Conservation (phyloP, 306 rosid genomes). For the Lupinus albus region DNA sequence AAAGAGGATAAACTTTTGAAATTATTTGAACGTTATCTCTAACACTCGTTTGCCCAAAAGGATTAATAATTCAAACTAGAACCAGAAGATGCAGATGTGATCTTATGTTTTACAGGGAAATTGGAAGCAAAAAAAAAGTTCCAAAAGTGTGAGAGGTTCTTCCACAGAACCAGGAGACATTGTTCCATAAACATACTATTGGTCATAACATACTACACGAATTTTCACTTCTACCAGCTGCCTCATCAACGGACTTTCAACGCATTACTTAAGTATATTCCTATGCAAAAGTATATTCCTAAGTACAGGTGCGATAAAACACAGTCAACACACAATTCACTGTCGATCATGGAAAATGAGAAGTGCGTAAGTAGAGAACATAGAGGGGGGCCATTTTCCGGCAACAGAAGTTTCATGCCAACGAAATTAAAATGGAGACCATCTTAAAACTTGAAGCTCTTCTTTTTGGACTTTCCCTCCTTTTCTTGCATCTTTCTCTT, state of each 20-base stretch:
- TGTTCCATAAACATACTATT: no score
- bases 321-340: conserved; percentile 31
- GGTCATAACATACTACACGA: no score
- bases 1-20: background rate
- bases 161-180: no score
- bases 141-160: no score
- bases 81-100: background rate
- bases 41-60: background rate
- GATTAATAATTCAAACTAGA: background rate
- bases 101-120: background rate
- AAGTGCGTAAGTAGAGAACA: conserved; percentile 2
- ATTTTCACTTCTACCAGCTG: no score
- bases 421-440: background rate
- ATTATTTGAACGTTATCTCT: background rate
- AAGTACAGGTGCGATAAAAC: conserved; percentile 28
- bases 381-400: conserved; percentile 14
- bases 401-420: conserved; percentile 19
- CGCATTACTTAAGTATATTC: conserved; percentile 8
- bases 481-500: conserved; percentile 96
- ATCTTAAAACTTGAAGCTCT: conserved; percentile 85
- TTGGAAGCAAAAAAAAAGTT: no score
- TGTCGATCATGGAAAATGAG: conserved; percentile 31
- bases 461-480: conserved; percentile 94
- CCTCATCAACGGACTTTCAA: no score
- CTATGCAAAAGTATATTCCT: conserved; percentile 4